phyloP scores from a whole-genome alignment of 2,329 filamentous ascomycete species.

The Trichoderma hamatum region DNA sequence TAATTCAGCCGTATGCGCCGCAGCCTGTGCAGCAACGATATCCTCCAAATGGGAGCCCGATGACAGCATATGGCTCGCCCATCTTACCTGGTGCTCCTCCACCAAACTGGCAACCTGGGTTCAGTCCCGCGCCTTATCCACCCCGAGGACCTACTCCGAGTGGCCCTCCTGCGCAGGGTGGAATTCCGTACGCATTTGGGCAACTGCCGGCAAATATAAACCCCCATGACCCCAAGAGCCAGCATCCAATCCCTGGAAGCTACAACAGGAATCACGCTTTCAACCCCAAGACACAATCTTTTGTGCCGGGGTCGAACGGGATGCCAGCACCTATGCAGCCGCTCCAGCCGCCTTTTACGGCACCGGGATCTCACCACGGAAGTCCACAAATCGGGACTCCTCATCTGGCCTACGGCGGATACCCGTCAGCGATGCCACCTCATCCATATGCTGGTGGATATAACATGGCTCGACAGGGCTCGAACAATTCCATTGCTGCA shows the following conservation, averaged over 20 bases:
- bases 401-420: constrained; percentile 54
- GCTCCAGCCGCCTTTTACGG: constrained; percentile 52
- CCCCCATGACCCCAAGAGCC: constrained; percentile 71
- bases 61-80: constrained; percentile 44
- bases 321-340: constrained; percentile 53
- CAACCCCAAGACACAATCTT: constrained; percentile 92
- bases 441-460: constrained; percentile 52
- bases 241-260: constrained; percentile 83
- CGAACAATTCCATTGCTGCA: constrained; percentile 56
- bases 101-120: constrained; percentile 45
- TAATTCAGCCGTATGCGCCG: constrained; percentile 36
- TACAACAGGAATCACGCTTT: constrained; percentile 79
- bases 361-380: constrained; percentile 53
- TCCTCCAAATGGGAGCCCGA: constrained; percentile 41
- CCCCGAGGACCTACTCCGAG: constrained; percentile 35
- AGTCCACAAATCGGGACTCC: constrained; percentile 58
- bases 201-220: constrained; percentile 73
- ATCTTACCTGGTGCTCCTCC: constrained; percentile 36
- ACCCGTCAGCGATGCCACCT: constrained; percentile 49
- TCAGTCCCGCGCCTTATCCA: constrained; percentile 39
- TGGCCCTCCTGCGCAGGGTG: constrained; percentile 36
- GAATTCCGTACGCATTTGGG: constrained; percentile 72
- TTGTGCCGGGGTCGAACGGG: constrained; percentile 67
- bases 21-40: constrained; percentile 40
- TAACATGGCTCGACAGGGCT: constrained; percentile 60